Evolutionary conservation across 208 protist genomes (phyloP).

Genomic region (Acanthamoeba rhysodes): DNA sequence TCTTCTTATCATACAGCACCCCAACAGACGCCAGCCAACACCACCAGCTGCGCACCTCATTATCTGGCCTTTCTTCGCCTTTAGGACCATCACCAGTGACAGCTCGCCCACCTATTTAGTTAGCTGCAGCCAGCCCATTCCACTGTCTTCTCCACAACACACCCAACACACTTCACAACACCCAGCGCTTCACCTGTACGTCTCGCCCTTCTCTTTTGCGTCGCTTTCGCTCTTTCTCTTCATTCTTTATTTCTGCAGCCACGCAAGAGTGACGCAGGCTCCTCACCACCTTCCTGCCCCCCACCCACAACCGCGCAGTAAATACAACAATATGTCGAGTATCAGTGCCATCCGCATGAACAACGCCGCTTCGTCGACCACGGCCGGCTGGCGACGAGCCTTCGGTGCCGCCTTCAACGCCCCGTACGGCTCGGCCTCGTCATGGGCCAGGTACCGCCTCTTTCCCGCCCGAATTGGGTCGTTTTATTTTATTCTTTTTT

Average conservation of each 20-base stretch:
- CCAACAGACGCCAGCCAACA: not conserved
- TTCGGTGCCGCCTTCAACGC: conserved; percentile 40
- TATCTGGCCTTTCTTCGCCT: too few species aligned
- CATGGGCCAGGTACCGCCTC: not conserved
- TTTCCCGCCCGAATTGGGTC: not conserved
- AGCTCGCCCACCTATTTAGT: not conserved
- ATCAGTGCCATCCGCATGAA: not conserved
- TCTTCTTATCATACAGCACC: not conserved
- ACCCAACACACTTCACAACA: not conserved
- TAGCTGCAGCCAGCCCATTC: not conserved
- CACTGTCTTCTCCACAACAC: not conserved
- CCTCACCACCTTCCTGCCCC: not conserved
- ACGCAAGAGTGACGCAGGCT: not conserved
- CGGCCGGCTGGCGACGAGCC: not conserved
- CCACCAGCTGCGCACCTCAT: not conserved
- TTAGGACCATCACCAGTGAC: too few species aligned
- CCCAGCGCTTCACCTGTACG: not conserved
- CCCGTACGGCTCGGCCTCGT: conserved; percentile 11
- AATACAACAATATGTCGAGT: not conserved
- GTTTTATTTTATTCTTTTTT: not conserved
- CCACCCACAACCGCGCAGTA: not conserved
- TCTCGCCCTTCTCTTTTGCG: not conserved
- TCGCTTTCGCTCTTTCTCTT: not conserved
- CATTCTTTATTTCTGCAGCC: not conserved
- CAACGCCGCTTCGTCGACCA: not conserved